A percentile compares a stretch with the other conserved stretches of the same genome.
These are phyloP conservation scores for Phlebiopsis flavidoalba DNA, from an alignment of 768 basidiomycete species.

Conservation along the genomic window DNA sequence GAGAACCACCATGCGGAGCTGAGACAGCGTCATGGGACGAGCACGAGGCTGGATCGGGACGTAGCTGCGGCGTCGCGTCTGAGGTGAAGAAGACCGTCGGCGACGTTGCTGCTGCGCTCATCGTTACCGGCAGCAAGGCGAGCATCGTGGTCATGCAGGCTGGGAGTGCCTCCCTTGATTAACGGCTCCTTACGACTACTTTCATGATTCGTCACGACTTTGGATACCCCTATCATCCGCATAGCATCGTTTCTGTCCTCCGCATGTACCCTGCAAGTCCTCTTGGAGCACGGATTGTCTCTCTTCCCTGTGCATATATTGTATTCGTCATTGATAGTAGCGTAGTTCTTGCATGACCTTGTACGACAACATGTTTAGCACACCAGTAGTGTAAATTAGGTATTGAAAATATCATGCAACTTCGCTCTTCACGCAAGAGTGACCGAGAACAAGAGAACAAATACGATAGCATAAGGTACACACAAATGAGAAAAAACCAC, in stretches of 20 bases:
- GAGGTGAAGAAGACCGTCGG: constrained; percentile 84
- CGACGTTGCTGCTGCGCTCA: constrained; percentile 75
- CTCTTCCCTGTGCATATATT: neutral
- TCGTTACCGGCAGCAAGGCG: constrained; percentile 51
- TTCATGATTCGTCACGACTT: constrained; percentile 5
- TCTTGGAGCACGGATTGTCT: neutral
- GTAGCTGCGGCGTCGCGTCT: constrained; percentile 38
- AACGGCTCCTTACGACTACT: neutral
- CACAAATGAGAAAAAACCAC: neutral
- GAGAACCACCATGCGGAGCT: constrained; percentile 74
- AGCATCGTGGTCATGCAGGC: constrained; percentile 72
- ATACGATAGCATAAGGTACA: constrained; percentile 2
- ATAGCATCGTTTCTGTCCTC: neutral
- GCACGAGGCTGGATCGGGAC: too few relatives aligned
- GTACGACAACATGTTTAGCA: neutral
- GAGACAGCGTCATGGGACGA: constrained; percentile 53
- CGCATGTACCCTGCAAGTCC: neutral
- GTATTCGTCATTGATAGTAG: neutral
- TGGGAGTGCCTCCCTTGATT: constrained; percentile 6
- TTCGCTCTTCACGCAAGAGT: neutral
- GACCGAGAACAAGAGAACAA: neutral
- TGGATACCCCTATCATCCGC: neutral
- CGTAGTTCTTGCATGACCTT: neutral
- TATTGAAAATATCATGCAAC: neutral
- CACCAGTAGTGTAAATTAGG: neutral